A percentile compares a stretch with the other conserved stretches of the same genome.
Conservation (phyloP, 345 rosid genomes). For the Rhodamnia rubescens region DNA sequence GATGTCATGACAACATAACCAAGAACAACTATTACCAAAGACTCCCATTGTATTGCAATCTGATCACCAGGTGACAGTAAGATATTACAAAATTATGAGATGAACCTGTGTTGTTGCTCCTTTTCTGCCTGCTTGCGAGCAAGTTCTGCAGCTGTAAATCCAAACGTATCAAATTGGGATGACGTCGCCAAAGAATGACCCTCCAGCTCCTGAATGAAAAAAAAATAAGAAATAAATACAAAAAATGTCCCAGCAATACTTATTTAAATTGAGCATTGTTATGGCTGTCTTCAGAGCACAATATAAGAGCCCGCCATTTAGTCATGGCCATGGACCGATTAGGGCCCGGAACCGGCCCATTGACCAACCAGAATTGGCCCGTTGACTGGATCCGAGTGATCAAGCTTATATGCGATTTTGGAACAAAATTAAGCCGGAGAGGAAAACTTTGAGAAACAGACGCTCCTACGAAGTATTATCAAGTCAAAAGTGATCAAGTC, state of each 20-base stretch:
- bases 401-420: background rate
- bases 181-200: slow-evolving; percentile 57
- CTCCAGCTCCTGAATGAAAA: slow-evolving; percentile 61
- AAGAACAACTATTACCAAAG: background rate
- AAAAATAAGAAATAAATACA: background rate
- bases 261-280: background rate
- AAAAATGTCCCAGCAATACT: background rate
- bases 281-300: background rate
- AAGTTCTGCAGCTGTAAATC: slow-evolving; percentile 82
- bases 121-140: slow-evolving; percentile 85
- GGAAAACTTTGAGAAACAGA: background rate
- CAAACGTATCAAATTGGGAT: slow-evolving; percentile 93
- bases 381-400: background rate
- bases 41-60: background rate
- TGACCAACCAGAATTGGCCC: too few species aligned
- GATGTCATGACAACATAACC: background rate
- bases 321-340: too few species aligned
- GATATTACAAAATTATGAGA: background rate
- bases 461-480: rapidly evolving
- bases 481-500: background rate
- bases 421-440: rapidly evolving
- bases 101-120: slow-evolving; percentile 76
- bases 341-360: too few species aligned
- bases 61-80: background rate
- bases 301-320: background rate